Conservation (phyloP, 768 basidiomycete species). For the Leccinum imitatum region DNA sequence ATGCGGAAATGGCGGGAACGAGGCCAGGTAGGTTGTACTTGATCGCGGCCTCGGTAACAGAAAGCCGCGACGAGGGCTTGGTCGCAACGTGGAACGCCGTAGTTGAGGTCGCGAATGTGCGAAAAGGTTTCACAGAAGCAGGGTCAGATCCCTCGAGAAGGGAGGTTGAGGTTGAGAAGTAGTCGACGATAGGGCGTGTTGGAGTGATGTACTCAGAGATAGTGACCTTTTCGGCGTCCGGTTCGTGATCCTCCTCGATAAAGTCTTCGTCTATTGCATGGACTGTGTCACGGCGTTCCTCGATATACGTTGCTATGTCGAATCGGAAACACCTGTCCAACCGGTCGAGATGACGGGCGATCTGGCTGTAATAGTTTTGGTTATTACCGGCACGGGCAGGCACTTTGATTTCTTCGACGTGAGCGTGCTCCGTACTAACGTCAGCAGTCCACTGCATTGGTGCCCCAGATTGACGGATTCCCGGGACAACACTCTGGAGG, state of each 20-base stretch:
- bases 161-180: background rate
- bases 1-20: background rate
- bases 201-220: background rate
- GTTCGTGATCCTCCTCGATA: background rate
- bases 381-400: background rate
- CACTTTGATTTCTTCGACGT: background rate
- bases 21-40: background rate
- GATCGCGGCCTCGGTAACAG: background rate
- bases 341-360: background rate
- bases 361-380: background rate
- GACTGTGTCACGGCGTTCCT: background rate
- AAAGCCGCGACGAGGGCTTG: background rate
- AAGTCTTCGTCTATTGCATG: background rate
- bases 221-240: background rate
- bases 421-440: background rate
- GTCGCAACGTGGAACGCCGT: background rate
- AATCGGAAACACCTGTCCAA: background rate
- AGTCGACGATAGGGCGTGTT: background rate
- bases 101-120: background rate
- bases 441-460: background rate
- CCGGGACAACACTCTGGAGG: background rate
- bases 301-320: background rate
- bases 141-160: background rate
- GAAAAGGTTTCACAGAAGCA: background rate
- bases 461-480: background rate